Evolutionary conservation across 768 basidiomycete genomes (phyloP).

Genomic region (Rhizopogon sp.): DNA sequence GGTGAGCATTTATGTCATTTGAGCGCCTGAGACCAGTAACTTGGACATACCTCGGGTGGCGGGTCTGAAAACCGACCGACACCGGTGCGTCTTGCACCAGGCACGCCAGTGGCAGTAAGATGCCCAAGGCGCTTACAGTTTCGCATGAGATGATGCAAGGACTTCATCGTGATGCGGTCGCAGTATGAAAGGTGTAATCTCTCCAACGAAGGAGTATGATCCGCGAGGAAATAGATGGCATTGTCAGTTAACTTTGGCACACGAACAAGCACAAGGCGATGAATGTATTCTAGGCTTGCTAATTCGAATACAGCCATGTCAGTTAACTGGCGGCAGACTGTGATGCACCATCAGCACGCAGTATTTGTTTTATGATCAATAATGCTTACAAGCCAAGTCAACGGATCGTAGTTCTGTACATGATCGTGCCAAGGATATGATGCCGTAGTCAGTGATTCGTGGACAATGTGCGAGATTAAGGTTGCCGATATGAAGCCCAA

Average conservation of each 20-base stretch:
- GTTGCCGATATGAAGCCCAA: constrained; percentile 74
- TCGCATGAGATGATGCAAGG: constrained; percentile 65
- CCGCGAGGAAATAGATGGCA: constrained; percentile 72
- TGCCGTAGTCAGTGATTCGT: constrained; percentile 73
- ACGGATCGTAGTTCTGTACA: constrained; percentile 76
- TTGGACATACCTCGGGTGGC: constrained; percentile 51
- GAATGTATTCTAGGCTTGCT: constrained; percentile 61
- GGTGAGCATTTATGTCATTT: not conserved
- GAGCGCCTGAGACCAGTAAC: not conserved
- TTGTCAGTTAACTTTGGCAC: constrained; percentile 83
- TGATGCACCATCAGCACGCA: constrained; percentile 14
- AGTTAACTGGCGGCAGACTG: constrained; percentile 79
- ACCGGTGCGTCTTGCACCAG: constrained; percentile 64
- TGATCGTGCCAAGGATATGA: constrained; percentile 60
- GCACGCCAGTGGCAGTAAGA: constrained; percentile 76
- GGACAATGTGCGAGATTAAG: constrained; percentile 77
- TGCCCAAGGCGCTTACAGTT: constrained; percentile 59
- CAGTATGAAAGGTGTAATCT: constrained; percentile 87
- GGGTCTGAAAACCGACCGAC: constrained; percentile 72
- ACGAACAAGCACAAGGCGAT: constrained; percentile 75
- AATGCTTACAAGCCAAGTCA: constrained; percentile 77
- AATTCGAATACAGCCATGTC: constrained; percentile 84
- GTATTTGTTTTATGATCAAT: constrained; percentile 5
- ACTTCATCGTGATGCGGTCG: constrained; percentile 70
- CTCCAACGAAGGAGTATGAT: constrained; percentile 65